Evolutionary conservation across 106 monocot genomes (phyloP).

Genomic region (Dactylorhiza incarnata): DNA sequence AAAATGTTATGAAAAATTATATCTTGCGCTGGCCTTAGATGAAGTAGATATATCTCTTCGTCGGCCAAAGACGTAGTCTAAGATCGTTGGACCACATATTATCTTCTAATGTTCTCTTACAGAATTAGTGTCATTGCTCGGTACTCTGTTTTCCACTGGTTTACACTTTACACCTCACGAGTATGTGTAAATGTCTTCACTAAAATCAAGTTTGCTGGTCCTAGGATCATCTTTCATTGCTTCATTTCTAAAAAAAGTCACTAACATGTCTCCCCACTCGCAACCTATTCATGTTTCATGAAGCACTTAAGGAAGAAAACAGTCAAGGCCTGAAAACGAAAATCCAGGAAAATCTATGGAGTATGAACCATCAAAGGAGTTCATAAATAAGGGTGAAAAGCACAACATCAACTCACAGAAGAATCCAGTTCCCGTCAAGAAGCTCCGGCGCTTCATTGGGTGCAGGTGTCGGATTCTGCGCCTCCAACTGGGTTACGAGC

Average conservation of each 20-base stretch:
- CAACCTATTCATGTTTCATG: neutral
- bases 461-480: slow-evolving; percentile 43
- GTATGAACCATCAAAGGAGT: neutral
- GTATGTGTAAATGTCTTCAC: neutral
- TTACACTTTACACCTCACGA: no score
- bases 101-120: no score
- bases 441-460: slow-evolving; percentile 32
- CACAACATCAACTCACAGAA: slow-evolving; percentile 36
- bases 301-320: neutral
- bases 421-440: slow-evolving; percentile 63
- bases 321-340: neutral
- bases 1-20: no score
- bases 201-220: neutral
- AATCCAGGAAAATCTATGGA: no score
- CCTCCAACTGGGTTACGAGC: slow-evolving; percentile 52
- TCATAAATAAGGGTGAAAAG: neutral
- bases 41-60: no score
- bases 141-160: no score
- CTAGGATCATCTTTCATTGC: neutral
- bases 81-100: no score
- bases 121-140: no score
- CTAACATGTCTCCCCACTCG: neutral
- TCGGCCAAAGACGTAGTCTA: no score
- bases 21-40: no score
- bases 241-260: neutral